Evolutionary conservation across 192 early-diverging fungal genomes (phyloP).

Genomic region (Linnemannia exigua): DNA sequence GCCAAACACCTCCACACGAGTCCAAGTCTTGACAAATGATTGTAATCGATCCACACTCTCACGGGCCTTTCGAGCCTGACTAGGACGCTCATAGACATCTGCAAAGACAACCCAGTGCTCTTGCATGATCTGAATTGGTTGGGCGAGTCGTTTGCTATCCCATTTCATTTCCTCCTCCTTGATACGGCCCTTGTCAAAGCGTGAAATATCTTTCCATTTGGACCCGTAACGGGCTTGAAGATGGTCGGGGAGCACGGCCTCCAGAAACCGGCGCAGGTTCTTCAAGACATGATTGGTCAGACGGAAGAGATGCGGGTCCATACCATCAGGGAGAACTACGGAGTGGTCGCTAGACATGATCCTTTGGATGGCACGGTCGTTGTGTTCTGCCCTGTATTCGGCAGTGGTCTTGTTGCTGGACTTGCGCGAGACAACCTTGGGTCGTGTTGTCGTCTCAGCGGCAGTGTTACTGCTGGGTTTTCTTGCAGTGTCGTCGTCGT

Average conservation of each 20-base stretch:
- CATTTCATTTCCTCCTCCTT: constrained; percentile 31
- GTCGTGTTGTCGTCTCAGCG: background rate
- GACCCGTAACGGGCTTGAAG: constrained; percentile 23
- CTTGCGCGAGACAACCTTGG: background rate
- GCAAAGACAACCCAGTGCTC: constrained; percentile 34
- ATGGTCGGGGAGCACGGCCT: constrained; percentile 36
- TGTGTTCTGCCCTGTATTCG: constrained; percentile 25
- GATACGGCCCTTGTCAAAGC: constrained; percentile 9
- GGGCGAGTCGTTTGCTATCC: constrained; percentile 26
- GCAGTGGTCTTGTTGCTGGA: background rate
- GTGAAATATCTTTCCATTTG: constrained; percentile 26
- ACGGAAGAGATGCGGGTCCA: constrained; percentile 38
- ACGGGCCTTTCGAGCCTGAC: background rate
- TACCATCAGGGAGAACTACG: constrained; percentile 20
- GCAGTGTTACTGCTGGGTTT: background rate
- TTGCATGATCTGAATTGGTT: constrained; percentile 28
- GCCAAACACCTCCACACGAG: constrained; percentile 45
- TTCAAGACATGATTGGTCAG: constrained; percentile 41
- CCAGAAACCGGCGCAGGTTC: constrained; percentile 33
- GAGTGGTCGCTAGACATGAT: constrained; percentile 25
- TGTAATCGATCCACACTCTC: constrained; percentile 18
- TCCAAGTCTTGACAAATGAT: constrained; percentile 44
- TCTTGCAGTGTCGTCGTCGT: constrained; percentile 8
- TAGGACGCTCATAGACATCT: background rate
- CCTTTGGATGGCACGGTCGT: constrained; percentile 40